Evolutionary conservation across 805 yeast species (phyloP).

Genomic region (Suhomyces sp.): DNA sequence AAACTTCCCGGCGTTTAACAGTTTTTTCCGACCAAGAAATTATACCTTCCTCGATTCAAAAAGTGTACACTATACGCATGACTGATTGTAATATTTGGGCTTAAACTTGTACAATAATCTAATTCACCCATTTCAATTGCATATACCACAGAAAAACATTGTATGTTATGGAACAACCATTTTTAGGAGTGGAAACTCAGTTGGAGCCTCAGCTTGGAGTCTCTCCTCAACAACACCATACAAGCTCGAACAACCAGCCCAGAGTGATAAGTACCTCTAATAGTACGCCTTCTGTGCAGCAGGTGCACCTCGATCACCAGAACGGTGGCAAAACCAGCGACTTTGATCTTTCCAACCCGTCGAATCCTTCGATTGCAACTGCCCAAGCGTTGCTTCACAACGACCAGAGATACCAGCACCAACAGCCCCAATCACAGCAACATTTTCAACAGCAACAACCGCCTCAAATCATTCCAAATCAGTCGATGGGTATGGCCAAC

Average conservation of each 20-base stretch:
- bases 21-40: neutral
- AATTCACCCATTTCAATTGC: neutral
- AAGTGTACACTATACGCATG: constrained; percentile 1
- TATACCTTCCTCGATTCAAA: neutral
- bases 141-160: neutral
- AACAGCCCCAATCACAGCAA: constrained; percentile 9
- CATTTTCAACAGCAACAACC: constrained; percentile 9
- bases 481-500: constrained; percentile 6
- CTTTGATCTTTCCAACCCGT: constrained; percentile 8
- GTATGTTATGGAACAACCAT: constrained; percentile 14
- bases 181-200: constrained; percentile 11
- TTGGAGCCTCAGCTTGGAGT: constrained; percentile 9
- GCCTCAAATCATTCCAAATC: constrained; percentile 20
- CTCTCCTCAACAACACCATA: constrained; percentile 7
- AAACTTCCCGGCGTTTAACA: neutral
- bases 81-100: neutral
- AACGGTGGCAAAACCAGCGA: neutral
- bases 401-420: constrained; percentile 8
- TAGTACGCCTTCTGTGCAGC: constrained; percentile 2
- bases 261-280: neutral
- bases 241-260: constrained; percentile 4
- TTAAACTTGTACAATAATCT: neutral
- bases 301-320: neutral
- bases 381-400: constrained; percentile 12
- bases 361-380: constrained; percentile 8